These are phyloP conservation scores for Xylaria multiplex DNA, from an alignment of 2,329 filamentous ascomycete species.

Conservation along the genomic window DNA sequence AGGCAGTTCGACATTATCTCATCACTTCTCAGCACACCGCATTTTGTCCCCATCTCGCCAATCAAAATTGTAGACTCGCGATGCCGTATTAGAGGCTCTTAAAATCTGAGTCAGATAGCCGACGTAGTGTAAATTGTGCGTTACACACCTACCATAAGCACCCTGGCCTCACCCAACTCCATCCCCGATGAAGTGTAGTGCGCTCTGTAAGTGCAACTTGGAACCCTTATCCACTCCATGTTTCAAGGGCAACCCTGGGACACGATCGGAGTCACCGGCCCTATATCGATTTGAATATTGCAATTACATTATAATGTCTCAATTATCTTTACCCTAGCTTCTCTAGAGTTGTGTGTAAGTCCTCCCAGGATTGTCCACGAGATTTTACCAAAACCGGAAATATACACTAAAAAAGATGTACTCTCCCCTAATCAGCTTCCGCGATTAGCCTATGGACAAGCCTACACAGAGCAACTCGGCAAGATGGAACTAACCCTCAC, in stretches of 20 bases:
- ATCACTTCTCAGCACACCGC: constrained; percentile 35
- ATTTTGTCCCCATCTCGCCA: constrained; percentile 32
- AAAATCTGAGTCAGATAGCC: constrained; percentile 37
- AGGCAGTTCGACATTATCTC: constrained; percentile 12
- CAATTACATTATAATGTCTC: constrained; percentile 1
- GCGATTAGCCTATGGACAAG: constrained; percentile 14
- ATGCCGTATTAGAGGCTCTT: constrained; percentile 17
- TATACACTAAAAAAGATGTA: not conserved
- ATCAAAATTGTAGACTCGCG: constrained; percentile 16
- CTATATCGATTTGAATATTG: constrained; percentile 20
- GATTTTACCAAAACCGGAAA: not conserved
- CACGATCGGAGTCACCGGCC: constrained; percentile 24
- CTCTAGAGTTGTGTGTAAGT: constrained; percentile 10
- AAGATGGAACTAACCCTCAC: not conserved
- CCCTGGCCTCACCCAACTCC: constrained; percentile 1
- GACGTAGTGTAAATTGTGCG: not conserved
- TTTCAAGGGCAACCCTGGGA: not conserved
- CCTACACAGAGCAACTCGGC: not conserved
- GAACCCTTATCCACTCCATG: constrained; percentile 24
- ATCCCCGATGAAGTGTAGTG: constrained; percentile 10
- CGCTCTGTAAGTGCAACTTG: not conserved
- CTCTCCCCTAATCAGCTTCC: not conserved
- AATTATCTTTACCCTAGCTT: not conserved
- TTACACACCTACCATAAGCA: constrained; percentile 4
- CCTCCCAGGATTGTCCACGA: not conserved